Percentiles rank a stretch among this genome's conserved stretches.
Evolutionary conservation across 1,284 basidiomycete genomes (phyloP).

Genomic region (Prillingera fragicola): DNA sequence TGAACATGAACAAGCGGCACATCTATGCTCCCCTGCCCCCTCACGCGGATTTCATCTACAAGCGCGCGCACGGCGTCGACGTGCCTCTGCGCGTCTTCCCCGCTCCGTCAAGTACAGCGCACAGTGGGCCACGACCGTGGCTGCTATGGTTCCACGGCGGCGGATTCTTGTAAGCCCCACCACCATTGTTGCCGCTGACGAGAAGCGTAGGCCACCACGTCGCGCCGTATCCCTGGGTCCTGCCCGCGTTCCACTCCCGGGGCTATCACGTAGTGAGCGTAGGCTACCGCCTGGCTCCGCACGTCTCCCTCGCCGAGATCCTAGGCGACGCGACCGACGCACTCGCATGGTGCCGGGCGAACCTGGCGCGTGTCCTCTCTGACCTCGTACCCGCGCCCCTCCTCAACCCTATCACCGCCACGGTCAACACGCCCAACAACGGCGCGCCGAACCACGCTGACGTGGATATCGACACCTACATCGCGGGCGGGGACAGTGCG

Average conservation of each 20-base stretch:
- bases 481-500: constrained; percentile 29
- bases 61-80: constrained; percentile 18
- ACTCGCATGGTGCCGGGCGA: constrained; percentile 13
- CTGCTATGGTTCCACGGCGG: constrained; percentile 1
- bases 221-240: constrained; percentile 14
- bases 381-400: no score
- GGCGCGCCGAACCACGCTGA: no score
- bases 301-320: constrained; percentile 15
- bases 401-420: constrained; percentile 47
- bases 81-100: constrained; percentile 25
- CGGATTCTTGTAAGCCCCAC: constrained; percentile 4
- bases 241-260: constrained; percentile 11
- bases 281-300: constrained; percentile 21
- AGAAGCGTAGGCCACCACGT: constrained; percentile 10
- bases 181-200: not conserved
- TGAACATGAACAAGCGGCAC: not conserved
- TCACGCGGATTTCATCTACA: constrained; percentile 21
- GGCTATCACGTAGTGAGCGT: constrained; percentile 24
- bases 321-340: constrained; percentile 18
- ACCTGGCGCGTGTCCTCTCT: constrained; percentile 4
- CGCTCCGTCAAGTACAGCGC: constrained; percentile 3
- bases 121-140: no score
- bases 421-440: constrained; percentile 3
- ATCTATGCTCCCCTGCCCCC: not conserved
- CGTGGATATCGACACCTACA: constrained; percentile 20